Conservation (phyloP, 2,329 filamentous ascomycete species). For the Juglanconis oblonga region DNA sequence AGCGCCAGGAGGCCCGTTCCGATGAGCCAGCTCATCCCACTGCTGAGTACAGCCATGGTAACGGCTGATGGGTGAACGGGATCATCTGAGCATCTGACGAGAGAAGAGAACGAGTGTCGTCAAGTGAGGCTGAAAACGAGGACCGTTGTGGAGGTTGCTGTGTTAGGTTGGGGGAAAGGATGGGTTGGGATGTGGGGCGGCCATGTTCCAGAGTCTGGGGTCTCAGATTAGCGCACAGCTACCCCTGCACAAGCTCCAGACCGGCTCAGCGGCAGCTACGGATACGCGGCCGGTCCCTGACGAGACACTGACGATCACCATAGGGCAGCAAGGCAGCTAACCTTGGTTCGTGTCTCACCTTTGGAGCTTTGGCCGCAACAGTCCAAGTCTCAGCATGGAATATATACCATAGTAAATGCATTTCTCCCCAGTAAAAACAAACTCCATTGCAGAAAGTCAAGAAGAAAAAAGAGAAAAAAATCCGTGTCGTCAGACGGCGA, state of each 20-base stretch:
- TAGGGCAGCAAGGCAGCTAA: background rate
- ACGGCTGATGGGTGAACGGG: background rate
- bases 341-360: background rate
- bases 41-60: conserved; percentile 10
- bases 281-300: background rate
- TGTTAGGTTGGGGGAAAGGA: background rate
- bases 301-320: background rate
- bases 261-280: background rate
- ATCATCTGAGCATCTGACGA: no score
- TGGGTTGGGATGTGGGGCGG: no score
- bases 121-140: background rate
- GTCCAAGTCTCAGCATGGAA: no score
- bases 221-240: background rate
- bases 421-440: no score
- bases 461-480: no score
- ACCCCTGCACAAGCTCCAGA: background rate
- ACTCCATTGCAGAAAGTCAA: no score
- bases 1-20: conserved; percentile 5
- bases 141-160: background rate
- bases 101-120: background rate
- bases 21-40: conserved; percentile 6
- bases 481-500: background rate
- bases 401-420: no score
- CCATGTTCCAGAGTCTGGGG: background rate
- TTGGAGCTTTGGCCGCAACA: no score